phyloP scores from a whole-genome alignment of 2,329 filamentous ascomycete species.

The Ceratocystiopsis sp. region DNA sequence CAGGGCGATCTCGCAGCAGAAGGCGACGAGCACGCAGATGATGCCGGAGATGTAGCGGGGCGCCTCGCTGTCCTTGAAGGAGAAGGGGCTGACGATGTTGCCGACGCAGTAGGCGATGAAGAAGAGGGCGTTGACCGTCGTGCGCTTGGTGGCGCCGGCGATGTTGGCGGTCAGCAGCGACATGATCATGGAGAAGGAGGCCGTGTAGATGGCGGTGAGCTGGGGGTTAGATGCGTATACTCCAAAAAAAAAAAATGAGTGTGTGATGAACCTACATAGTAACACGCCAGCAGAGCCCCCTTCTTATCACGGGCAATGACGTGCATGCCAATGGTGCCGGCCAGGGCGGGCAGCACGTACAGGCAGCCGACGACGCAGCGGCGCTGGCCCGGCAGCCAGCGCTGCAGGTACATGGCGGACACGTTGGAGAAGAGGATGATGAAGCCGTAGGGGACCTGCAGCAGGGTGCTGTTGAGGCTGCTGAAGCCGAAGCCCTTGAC shows the following conservation, averaged over 20 bases:
- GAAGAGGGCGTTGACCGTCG: constrained; percentile 35
- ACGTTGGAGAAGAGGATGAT: constrained; percentile 15
- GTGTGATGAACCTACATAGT: constrained; percentile 8
- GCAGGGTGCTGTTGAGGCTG: constrained; percentile 23
- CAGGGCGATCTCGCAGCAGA: constrained; percentile 26
- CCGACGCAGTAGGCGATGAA: constrained; percentile 33
- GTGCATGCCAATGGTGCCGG: constrained; percentile 9
- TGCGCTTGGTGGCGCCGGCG: constrained; percentile 37
- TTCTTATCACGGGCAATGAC: constrained; percentile 5
- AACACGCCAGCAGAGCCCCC: constrained; percentile 9
- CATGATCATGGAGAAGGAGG: constrained; percentile 31
- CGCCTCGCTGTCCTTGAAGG: constrained; percentile 38
- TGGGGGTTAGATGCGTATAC: too few relatives aligned
- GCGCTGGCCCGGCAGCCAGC: too few relatives aligned
- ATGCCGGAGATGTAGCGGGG: constrained; percentile 46
- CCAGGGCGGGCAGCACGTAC: constrained; percentile 9
- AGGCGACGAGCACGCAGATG: constrained; percentile 27
- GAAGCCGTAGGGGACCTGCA: constrained; percentile 13
- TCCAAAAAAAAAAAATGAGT: too few relatives aligned
- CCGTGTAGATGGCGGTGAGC: constrained; percentile 9
- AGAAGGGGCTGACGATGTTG: constrained; percentile 37
- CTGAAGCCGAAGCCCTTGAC: constrained; percentile 34
- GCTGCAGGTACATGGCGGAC: constrained; percentile 20
- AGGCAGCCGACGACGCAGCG: constrained; percentile 13
- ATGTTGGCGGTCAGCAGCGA: constrained; percentile 27